Evolutionary conservation across 2,329 filamentous ascomycete species (phyloP).

Genomic region (Ascochyta fabae): DNA sequence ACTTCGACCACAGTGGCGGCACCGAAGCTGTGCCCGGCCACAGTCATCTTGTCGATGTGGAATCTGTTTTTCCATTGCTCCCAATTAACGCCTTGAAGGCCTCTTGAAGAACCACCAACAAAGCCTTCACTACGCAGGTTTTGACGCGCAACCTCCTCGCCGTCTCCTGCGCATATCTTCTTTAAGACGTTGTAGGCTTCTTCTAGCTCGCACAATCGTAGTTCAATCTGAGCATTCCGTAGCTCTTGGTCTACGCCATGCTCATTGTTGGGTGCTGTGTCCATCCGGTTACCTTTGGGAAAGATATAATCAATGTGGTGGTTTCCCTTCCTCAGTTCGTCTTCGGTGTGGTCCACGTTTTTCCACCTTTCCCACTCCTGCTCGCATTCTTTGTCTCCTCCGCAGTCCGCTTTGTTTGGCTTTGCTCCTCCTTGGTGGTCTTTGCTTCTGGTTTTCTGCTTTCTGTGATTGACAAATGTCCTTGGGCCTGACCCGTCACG

Average conservation of each 20-base stretch:
- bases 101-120: slow-evolving; percentile 64
- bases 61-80: slow-evolving; percentile 63
- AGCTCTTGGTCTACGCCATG: slow-evolving; percentile 67
- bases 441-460: slow-evolving; percentile 30
- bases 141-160: slow-evolving; percentile 56
- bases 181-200: slow-evolving; percentile 65
- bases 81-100: slow-evolving; percentile 65
- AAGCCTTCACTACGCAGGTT: slow-evolving; percentile 66
- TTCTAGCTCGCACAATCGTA: slow-evolving; percentile 69
- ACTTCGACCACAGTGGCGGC: slow-evolving; percentile 69
- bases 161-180: slow-evolving; percentile 62
- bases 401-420: slow-evolving; percentile 7
- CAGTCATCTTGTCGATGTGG: slow-evolving; percentile 63
- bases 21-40: slow-evolving; percentile 71
- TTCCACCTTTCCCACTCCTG: slow-evolving; percentile 35
- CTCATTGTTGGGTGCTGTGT: slow-evolving; percentile 61
- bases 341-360: slow-evolving; percentile 47
- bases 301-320: slow-evolving; percentile 68
- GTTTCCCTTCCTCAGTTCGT: slow-evolving; percentile 50
- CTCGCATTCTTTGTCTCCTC: slow-evolving; percentile 16
- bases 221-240: slow-evolving; percentile 66
- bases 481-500: slow-evolving; percentile 68
- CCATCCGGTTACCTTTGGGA: slow-evolving; percentile 58
- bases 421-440: slow-evolving; percentile 26
- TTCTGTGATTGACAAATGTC: slow-evolving; percentile 65